Conservation (phyloP, 1,284 basidiomycete species). For the Ganoderma multipileum region DNA sequence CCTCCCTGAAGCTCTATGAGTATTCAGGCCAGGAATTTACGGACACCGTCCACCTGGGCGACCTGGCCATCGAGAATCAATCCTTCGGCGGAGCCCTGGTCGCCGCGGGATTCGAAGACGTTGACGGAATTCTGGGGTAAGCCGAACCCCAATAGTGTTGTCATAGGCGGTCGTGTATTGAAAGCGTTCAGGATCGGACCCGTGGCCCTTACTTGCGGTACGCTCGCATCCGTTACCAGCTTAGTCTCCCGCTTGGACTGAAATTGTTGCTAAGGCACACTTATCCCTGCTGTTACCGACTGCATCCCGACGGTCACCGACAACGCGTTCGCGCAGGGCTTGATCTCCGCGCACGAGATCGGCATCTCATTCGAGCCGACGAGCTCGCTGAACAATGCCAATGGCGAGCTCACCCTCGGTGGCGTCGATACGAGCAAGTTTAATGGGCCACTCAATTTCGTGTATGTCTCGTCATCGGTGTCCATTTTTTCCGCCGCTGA, state of each 20-base stretch:
- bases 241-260: not conserved
- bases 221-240: not conserved
- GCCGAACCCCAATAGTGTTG: not conserved
- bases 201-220: constrained; percentile 46
- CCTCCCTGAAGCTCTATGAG: not conserved
- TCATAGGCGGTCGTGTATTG: not conserved
- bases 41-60: constrained; percentile 37
- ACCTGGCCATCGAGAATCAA: constrained; percentile 40
- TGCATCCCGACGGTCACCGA: constrained; percentile 45
- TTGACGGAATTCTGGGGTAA: constrained; percentile 56
- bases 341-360: constrained; percentile 40
- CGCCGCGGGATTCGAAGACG: constrained; percentile 44
- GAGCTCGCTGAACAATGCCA: constrained; percentile 32
- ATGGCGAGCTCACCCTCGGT: constrained; percentile 48
- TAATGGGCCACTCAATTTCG: constrained; percentile 51
- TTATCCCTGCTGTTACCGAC: not conserved
- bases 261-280: not conserved
- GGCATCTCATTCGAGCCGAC: constrained; percentile 57
- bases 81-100: constrained; percentile 58
- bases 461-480: constrained; percentile 25
- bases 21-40: constrained; percentile 30
- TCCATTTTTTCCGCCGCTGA: not conserved
- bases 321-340: constrained; percentile 49
- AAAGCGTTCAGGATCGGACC: constrained; percentile 49
- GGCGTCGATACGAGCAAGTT: constrained; percentile 56